phyloP scores from a whole-genome alignment of 2,329 filamentous ascomycete genomes.

The Coniella vitis region DNA sequence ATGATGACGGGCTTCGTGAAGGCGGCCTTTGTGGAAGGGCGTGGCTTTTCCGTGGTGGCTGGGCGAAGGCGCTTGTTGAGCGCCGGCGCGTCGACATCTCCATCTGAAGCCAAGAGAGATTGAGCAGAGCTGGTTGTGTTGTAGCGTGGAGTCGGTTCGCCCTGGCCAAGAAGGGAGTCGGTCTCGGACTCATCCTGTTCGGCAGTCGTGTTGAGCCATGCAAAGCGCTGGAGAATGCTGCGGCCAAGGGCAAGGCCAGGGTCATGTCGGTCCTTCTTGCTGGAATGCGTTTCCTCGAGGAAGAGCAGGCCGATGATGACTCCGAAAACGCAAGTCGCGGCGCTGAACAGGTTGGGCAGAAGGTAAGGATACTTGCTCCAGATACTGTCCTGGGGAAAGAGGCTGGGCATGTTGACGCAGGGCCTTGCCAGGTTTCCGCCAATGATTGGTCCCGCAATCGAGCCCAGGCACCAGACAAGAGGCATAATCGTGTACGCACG shows the following conservation, averaged over 20 bases:
- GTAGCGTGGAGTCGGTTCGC: conserved; percentile 46
- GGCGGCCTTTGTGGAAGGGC: conserved; percentile 33
- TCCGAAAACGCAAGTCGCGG: conserved; percentile 67
- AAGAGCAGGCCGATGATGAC: conserved; percentile 77
- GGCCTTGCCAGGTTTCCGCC: conserved; percentile 86
- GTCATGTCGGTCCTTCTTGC: conserved; percentile 71
- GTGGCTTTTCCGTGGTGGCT: conserved; percentile 8
- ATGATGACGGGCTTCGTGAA: conserved; percentile 82
- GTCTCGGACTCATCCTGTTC: conserved; percentile 45
- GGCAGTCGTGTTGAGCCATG: conserved; percentile 28
- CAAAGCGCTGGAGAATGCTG: conserved; percentile 51
- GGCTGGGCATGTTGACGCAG: conserved; percentile 68
- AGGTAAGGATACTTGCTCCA: conserved; percentile 88
- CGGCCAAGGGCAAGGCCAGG: conserved; percentile 69
- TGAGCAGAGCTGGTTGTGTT: conserved; percentile 23
- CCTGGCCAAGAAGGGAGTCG: conserved; percentile 54
- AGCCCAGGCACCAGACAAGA: conserved; percentile 95
- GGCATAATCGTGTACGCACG: conserved; percentile 97
- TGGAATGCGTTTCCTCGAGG: conserved; percentile 86
- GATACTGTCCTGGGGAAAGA: conserved; percentile 67
- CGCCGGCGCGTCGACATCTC: conserved; percentile 19
- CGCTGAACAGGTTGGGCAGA: conserved; percentile 85
- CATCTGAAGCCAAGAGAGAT: too few relatives aligned
- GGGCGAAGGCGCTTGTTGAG: conserved; percentile 6
- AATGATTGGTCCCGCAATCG: conserved; percentile 86